phyloP scores from a whole-genome alignment of 2,329 filamentous ascomycete species.

The Bipolaris victoriae region DNA sequence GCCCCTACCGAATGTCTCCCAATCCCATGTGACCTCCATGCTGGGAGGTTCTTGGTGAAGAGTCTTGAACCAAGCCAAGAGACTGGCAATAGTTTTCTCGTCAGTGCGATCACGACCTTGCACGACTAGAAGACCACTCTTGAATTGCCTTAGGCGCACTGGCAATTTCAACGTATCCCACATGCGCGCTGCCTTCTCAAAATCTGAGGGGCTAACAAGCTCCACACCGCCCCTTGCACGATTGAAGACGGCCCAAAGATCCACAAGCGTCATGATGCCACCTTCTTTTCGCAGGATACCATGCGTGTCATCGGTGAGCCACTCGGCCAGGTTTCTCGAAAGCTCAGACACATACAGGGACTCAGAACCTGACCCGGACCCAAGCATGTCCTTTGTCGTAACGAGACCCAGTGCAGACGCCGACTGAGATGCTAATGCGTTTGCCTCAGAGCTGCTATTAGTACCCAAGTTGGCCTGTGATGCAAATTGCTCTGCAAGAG shows the following conservation, averaged over 20 bases:
- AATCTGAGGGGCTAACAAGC: constrained; percentile 87
- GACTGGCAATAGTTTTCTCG: constrained; percentile 79
- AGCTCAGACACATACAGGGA: constrained; percentile 79
- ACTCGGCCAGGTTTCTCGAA: constrained; percentile 49
- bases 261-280: constrained; percentile 50
- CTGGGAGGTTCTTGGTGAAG: constrained; percentile 70
- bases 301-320: constrained; percentile 47
- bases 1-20: constrained; percentile 77
- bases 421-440: constrained; percentile 77
- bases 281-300: constrained; percentile 47
- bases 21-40: constrained; percentile 74
- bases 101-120: constrained; percentile 88
- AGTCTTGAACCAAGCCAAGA: constrained; percentile 78
- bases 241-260: constrained; percentile 74
- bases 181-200: constrained; percentile 83
- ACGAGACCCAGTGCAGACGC: constrained; percentile 83
- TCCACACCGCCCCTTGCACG: constrained; percentile 91
- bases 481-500: constrained; percentile 86
- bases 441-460: constrained; percentile 69
- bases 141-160: constrained; percentile 85
- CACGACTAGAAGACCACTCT: constrained; percentile 91
- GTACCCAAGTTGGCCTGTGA: constrained; percentile 66
- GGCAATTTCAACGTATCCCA: constrained; percentile 90
- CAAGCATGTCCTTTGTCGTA: constrained; percentile 94
- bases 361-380: constrained; percentile 74